Evolutionary conservation across 2,329 filamentous ascomycete species (phyloP), one percentile per base, ranked within the genome.

Genomic region (Paraphoma sp.): DNA sequence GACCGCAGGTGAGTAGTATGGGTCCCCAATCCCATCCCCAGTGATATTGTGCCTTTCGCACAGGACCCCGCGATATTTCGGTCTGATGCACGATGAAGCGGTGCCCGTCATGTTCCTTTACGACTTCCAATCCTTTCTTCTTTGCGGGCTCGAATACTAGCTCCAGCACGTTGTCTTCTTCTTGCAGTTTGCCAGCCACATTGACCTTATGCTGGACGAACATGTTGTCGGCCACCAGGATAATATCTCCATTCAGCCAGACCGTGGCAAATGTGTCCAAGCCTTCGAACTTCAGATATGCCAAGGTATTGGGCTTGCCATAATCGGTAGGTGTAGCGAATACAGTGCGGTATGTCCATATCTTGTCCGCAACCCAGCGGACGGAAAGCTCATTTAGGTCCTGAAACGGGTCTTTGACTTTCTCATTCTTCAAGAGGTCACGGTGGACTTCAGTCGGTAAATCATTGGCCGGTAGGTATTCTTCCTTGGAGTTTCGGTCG

Each of bases 251-350:
- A 58, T 89, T 87, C 18, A 89, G 75, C 9, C 63, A 78, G 17
- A 88, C 84, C 0, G 79, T 83, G 1, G 86, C 85, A 59, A 86
- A 87, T 0, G 87, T 89, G 65, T 89, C 87, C 1, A 89, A 80
- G 0, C 87, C 87, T 60, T 87, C 81, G 52, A 89, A 87, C 4
- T 85, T 82, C 6, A 89, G 75, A 12, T 84, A 79, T 9, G 78
- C 28, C 12, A 16, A 8, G 8, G 31, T 16, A 16, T 23, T 23
- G 7, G 3, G 23, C 9, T 51, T 31, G 12, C 54, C 50, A n/a
- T 77, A 52, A 1, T 64, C 33, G 4, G 77, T 74, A 12, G 82
- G 67, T 14, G 64, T 67, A 44, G 74, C 70, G 57, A 64, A 64
- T 1, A 23, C 54, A 10, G 54, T 60, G 7, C 67, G 73, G 66